A percentile compares a stretch with the other conserved stretches of the same genome.
phyloP scores from a whole-genome alignment of 148 eudicot species.

The Spergularia marina region DNA sequence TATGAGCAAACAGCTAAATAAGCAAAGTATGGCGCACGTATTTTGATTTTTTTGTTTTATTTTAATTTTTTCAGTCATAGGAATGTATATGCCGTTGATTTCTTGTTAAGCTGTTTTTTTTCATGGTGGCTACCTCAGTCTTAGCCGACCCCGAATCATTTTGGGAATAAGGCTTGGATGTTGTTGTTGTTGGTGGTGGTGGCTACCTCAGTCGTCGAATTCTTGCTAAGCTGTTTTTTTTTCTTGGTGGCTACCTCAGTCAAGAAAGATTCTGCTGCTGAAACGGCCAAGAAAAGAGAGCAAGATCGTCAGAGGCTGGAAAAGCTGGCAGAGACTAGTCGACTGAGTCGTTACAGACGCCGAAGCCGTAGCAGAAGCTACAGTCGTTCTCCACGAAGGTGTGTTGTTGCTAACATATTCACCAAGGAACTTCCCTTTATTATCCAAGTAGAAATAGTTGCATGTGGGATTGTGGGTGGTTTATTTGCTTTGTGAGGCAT shows the following conservation, averaged over 20 bases:
- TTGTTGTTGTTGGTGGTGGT: no score
- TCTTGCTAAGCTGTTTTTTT: not conserved
- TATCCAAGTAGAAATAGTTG: not conserved
- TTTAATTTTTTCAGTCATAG: not conserved
- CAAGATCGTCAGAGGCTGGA: slow-evolving; percentile 89
- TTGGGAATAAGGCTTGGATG: no score
- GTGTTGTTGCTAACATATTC: not conserved
- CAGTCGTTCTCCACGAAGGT: slow-evolving; percentile 91
- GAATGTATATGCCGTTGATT: not conserved
- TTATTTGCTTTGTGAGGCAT: not conserved
- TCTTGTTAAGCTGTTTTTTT: not conserved
- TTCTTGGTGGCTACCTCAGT: slow-evolving; percentile 38
- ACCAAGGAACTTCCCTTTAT: not conserved
- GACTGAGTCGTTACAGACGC: slow-evolving; percentile 57
- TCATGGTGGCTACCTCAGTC: not conserved
- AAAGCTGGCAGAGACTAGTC: slow-evolving; percentile 88
- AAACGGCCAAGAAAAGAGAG: slow-evolving; percentile 92
- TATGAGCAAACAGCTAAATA: slow-evolving; percentile 72
- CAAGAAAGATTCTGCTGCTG: slow-evolving; percentile 88
- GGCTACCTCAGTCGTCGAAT: not conserved
- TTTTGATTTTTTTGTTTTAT: slow-evolving; percentile 4
- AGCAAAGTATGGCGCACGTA: slow-evolving; percentile 66
- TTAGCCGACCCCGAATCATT: no score
- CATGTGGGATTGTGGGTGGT: not conserved
- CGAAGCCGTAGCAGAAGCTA: slow-evolving; percentile 88